Conservation (phyloP, 2,329 filamentous ascomycete genomes). For the Diaporthe citrichinensis region DNA sequence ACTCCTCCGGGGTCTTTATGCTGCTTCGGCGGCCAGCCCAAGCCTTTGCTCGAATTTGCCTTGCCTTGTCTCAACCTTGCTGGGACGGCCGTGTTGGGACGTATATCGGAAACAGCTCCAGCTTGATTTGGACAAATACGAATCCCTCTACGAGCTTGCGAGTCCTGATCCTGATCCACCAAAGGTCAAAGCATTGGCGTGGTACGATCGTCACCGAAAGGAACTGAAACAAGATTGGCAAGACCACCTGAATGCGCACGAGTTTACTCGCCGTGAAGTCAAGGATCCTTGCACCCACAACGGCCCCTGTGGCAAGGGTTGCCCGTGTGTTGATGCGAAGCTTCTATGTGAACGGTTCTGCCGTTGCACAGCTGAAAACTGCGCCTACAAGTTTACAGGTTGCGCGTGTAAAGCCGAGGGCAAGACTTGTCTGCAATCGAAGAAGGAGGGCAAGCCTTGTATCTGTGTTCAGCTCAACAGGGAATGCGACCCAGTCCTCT, state of each 20-base stretch:
- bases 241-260: conserved; percentile 67
- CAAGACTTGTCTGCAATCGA: conserved; percentile 68
- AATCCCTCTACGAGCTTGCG: conserved; percentile 47
- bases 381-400: conserved; percentile 75
- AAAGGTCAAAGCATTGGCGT: conserved; percentile 62
- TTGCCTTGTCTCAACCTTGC: conserved; percentile 64
- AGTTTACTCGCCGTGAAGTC: conserved; percentile 69
- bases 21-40: conserved; percentile 43
- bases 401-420: conserved; percentile 75
- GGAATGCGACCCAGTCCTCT: conserved; percentile 86
- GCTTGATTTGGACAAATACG: conserved; percentile 50
- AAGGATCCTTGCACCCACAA: conserved; percentile 79
- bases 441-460: conserved; percentile 72
- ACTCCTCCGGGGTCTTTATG: conserved; percentile 62
- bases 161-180: conserved; percentile 47
- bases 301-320: conserved; percentile 74
- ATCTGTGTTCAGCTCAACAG: conserved; percentile 80
- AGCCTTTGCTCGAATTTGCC: conserved; percentile 54
- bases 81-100: conserved; percentile 67
- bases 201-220: conserved; percentile 72
- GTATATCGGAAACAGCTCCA: conserved; percentile 61
- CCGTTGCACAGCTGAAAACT: conserved; percentile 70
- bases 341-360: conserved; percentile 83
- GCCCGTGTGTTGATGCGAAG: conserved; percentile 72
- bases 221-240: conserved; percentile 68